phyloP scores from a whole-genome alignment of 306 rosid genomes.

The Begonia loranthoides region DNA sequence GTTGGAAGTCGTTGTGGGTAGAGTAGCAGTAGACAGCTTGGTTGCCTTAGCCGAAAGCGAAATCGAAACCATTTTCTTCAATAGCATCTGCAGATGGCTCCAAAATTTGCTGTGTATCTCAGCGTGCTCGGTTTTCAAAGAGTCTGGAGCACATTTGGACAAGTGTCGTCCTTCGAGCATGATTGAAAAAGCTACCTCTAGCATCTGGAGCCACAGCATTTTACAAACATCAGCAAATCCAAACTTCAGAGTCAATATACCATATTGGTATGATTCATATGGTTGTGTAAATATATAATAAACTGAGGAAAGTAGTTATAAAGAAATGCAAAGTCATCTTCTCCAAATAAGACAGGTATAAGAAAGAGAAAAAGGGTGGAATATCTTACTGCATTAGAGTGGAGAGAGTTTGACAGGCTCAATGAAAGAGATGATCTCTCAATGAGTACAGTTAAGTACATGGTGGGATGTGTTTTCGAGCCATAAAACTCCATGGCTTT shows the following conservation, averaged over 20 bases:
- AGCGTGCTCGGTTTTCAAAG: conserved; percentile 22
- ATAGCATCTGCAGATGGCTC: conserved; percentile 65
- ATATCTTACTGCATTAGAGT: conserved; percentile 52
- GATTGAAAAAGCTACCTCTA: conserved; percentile 61
- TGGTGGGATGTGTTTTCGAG: conserved; percentile 61
- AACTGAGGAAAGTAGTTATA: background rate
- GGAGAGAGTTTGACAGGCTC: conserved; percentile 47
- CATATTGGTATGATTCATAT: too few relatives aligned
- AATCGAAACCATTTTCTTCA: conserved; percentile 67
- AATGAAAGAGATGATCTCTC: conserved; percentile 69
- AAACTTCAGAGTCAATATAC: too few relatives aligned
- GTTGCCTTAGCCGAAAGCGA: conserved; percentile 34
- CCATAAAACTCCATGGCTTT: conserved; percentile 72
- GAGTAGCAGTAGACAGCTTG: conserved; percentile 26
- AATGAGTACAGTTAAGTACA: conserved; percentile 62
- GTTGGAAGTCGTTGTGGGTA: conserved; percentile 26
- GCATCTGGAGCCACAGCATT: conserved; percentile 35
- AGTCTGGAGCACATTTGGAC: conserved; percentile 30
- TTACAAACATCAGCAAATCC: too few relatives aligned
- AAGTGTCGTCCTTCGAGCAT: conserved; percentile 82
- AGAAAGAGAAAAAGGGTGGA: conserved; percentile 10
- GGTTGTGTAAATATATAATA: too few relatives aligned
- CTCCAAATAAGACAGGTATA: too few relatives aligned
- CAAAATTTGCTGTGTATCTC: conserved; percentile 67
- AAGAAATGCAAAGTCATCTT: background rate